A percentile compares a stretch with the other conserved stretches of the same genome.
Conservation (phyloP, 1,139 yeast species). For the Geotrichum aggregatum region DNA sequence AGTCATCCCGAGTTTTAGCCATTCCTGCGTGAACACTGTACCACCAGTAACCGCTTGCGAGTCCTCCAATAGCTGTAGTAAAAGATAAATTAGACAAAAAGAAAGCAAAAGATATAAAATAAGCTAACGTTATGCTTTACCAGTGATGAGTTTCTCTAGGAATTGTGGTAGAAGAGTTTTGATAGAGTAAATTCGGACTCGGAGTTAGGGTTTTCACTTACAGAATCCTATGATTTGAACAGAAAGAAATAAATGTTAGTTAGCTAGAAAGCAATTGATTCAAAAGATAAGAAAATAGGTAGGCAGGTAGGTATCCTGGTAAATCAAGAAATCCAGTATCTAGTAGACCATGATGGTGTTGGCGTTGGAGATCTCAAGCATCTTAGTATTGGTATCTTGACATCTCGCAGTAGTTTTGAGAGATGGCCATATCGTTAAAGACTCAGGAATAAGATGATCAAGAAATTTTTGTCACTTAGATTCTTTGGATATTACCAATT, state of each 20-base stretch:
- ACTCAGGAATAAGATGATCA: background rate
- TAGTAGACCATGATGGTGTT: no score
- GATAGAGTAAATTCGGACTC: no score
- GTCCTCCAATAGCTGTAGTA: slow-evolving; percentile 44
- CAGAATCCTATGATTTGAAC: background rate
- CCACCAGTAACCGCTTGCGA: slow-evolving; percentile 64
- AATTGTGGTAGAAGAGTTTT: no score
- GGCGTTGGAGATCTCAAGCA: no score
- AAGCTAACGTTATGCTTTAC: no score
- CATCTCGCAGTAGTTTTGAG: no score
- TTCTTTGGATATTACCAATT: background rate
- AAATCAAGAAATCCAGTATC: no score
- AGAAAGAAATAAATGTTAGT: no score
- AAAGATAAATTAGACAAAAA: background rate
- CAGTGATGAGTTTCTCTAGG: no score
- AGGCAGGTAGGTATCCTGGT: no score
- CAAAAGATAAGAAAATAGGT: slow-evolving; percentile 12
- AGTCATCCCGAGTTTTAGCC: slow-evolving; percentile 75
- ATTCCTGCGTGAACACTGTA: slow-evolving; percentile 67
- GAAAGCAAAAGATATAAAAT: no score
- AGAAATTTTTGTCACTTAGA: background rate
- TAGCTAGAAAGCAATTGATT: background rate
- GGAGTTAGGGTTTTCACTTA: background rate
- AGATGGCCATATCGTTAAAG: background rate
- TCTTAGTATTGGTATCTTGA: no score